Base-by-base conservation (phyloP, 495 filamentous ascomycete species). In the Annulohypoxylon moriforme region DNA sequence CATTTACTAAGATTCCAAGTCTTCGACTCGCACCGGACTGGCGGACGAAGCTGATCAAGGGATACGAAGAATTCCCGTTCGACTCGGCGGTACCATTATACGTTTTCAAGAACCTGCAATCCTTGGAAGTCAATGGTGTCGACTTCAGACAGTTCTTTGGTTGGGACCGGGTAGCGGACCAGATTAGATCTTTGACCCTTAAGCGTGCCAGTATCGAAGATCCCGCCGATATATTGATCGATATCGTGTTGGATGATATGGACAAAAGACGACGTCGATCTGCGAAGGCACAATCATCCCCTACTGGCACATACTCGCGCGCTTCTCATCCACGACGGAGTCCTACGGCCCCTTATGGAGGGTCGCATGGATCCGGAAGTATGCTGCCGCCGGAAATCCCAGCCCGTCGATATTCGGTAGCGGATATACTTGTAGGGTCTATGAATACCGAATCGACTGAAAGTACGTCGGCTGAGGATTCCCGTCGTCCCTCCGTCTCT, bases 11-110 rank as follows among this genome's bases (percentile, higher is more conserved):
- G 82, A 97, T 98, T 61, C 96, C 96, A 3, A 97, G 92, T 73
- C 84, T 99, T 46, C 89, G 91, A 62, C 83, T 99, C 55, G 89
- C 94, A 50, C 94, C 94, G 7, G 96, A 98, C 79, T 93, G 92
- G 80, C 92, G 93, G 53, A 93, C 94, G 36, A 89, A 91, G 44
- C 81, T 97, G 73, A 97, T 99, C 69, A 87, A 89, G 65, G 95
- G 94, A 31, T 98, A 94, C 76, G 96, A 99, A 79, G 96, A 98
- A 76, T 99, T 99, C 75, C 96, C 96, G 3, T 97, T 99, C 79
- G 96, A 99, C 77, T 96, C 93, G 40, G 96, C 96, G n/a, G 96
- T 99, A 25, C 96, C 96, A 16, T 82, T 98, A 10, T 90, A 94
- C 78, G 91, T 92, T 25, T 98, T 99, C 86, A 98, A 99, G 84